Evolutionary conservation across 768 basidiomycete species (phyloP).

Genomic region (Daedaleopsis sinensis): DNA sequence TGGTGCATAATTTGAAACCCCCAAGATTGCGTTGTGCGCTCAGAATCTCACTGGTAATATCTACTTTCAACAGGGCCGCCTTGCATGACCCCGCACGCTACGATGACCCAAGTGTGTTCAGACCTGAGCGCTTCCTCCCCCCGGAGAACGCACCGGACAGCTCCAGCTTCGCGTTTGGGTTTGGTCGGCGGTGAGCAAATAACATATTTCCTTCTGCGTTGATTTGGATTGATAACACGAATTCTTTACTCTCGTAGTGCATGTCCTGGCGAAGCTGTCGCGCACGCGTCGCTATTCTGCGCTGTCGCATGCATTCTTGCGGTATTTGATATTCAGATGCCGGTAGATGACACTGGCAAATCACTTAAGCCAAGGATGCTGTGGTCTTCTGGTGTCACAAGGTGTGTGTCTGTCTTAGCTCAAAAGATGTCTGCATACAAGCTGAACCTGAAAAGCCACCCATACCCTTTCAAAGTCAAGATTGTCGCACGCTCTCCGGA

Average conservation of each 20-base stretch:
- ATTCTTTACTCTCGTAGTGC: not conserved
- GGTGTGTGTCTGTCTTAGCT: not conserved
- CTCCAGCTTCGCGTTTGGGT: conserved; percentile 13
- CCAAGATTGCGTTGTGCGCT: too few relatives aligned
- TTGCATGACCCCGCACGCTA: not conserved
- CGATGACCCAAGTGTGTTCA: too few relatives aligned
- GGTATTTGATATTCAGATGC: conserved; percentile 13
- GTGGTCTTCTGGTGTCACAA: conserved; percentile 1
- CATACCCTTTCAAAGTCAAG: not conserved
- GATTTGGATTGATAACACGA: not conserved
- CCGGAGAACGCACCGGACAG: conserved; percentile 3
- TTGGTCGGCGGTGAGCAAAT: conserved; percentile 16
- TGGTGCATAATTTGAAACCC: conserved; percentile 7
- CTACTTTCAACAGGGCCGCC: not conserved
- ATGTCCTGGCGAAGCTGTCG: conserved; percentile 17
- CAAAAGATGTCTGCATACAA: not conserved
- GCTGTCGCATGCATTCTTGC: conserved; percentile 13
- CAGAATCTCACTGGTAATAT: not conserved
- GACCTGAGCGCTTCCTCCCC: conserved; percentile 2
- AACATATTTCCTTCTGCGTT: too few relatives aligned
- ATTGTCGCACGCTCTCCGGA: not conserved
- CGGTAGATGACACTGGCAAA: conserved; percentile 4
- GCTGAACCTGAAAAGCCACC: not conserved
- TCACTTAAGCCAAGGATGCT: not conserved
- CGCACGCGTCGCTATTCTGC: conserved; percentile 12